Evolutionary conservation across 108 stramenopile species (phyloP), one percentile per base, ranked within the genome.

Genomic region (Skeletonema costatum): DNA sequence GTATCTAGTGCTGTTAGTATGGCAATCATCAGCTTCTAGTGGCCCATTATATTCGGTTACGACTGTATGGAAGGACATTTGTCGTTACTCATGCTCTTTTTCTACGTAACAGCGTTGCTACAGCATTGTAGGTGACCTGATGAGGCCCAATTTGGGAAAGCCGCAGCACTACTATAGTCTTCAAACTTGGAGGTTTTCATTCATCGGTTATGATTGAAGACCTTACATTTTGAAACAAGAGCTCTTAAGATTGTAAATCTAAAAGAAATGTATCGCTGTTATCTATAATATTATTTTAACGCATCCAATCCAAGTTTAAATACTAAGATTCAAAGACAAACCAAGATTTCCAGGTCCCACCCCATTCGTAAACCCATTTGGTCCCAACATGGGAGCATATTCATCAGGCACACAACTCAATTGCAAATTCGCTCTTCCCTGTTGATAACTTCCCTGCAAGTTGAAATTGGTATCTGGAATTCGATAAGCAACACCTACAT

Each of bases 321-420:
- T 76, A 84, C 95, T 98, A 63, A 98, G 83, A 83, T 97, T 98
- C 73, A 98, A 81, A 13, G 94, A 96, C 60, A 98, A 83, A 31
- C 98, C 98, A 11, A 98, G 77, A 78, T 98, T 98, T 69, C 97
- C 98, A 17, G 98, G 98, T 66, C 97, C 97, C 39, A 98, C 97
- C 32, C 98, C 98, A 73, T 98, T 96, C 11, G 96, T 97, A 76
- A 98, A 98, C 32, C 98, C 98, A 80, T 97, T 95, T 19, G 97
- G 91, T 32, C 98, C 98, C 77, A 98, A 81, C 85, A 98, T 94
- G 19, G 96, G 90, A 10, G 94, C 92, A 87, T 97, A 96, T 74
- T 98, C 97, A 79, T 98, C 98, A 1, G 98, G 97, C 4, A 98
- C 97, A 77, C 97, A 98, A 70, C 92, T 93, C 71, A 98, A 76